phyloP scores from a whole-genome alignment of 2,329 filamentous ascomycete species.

The Clonostachys byssicola region DNA sequence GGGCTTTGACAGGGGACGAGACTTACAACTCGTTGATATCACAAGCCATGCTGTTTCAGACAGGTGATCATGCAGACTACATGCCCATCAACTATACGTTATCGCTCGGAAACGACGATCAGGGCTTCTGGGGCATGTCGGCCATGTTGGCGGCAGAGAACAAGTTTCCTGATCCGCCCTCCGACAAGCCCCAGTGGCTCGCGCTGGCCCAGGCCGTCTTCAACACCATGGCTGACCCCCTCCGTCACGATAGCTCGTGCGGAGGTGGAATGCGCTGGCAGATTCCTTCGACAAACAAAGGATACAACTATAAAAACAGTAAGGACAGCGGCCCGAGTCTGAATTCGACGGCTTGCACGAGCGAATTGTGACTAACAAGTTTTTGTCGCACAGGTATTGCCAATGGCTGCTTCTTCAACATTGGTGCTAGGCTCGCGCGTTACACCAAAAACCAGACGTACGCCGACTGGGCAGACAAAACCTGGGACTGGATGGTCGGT shows the following conservation, averaged over 20 bases:
- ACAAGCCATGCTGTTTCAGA: constrained; percentile 46
- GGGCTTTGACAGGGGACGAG: constrained; percentile 55
- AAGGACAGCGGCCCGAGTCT: constrained; percentile 26
- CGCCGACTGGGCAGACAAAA: constrained; percentile 56
- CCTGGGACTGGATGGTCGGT: constrained; percentile 56
- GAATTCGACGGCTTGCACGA: not conserved
- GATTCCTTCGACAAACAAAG: constrained; percentile 69
- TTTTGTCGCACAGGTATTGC: constrained; percentile 35
- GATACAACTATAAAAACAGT: constrained; percentile 72
- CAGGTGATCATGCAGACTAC: constrained; percentile 47
- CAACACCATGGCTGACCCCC: constrained; percentile 46
- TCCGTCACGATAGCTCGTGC: constrained; percentile 52
- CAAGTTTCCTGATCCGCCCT: constrained; percentile 49
- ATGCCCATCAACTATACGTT: constrained; percentile 50
- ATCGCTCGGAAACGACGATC: constrained; percentile 59
- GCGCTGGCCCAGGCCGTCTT: constrained; percentile 61
- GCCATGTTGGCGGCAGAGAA: constrained; percentile 56
- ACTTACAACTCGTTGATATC: constrained; percentile 52
- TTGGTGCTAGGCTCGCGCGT: constrained; percentile 64
- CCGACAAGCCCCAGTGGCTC: constrained; percentile 46
- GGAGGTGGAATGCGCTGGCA: constrained; percentile 72
- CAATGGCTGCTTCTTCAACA: constrained; percentile 60
- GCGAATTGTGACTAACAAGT: not conserved
- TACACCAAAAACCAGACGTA: constrained; percentile 67
- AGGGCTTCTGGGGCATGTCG: constrained; percentile 64